Evolutionary conservation across 2,329 filamentous ascomycete genomes (phyloP).

Genomic region (Trichoderma hamatum): DNA sequence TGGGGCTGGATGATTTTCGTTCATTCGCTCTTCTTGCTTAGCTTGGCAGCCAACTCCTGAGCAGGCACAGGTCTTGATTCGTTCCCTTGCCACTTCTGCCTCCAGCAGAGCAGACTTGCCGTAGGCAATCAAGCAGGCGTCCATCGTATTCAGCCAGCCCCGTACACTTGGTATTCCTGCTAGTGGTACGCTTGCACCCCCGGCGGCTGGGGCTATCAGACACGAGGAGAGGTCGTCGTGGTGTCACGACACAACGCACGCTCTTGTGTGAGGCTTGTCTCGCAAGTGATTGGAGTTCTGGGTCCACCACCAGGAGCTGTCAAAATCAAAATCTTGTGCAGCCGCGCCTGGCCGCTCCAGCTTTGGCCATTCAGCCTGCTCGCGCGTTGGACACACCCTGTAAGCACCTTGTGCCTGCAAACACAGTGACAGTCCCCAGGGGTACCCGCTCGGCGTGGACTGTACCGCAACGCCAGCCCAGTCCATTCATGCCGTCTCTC

Average conservation of each 20-base stretch:
- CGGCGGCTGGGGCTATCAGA: constrained; percentile 13
- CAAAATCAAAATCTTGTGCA: constrained; percentile 28
- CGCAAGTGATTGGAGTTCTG: constrained; percentile 7
- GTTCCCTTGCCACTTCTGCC: not conserved
- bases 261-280: constrained; percentile 17
- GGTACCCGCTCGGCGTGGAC: not conserved
- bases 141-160: constrained; percentile 25
- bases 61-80: constrained; percentile 5
- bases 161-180: constrained; percentile 11
- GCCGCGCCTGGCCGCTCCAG: constrained; percentile 17
- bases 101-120: not conserved
- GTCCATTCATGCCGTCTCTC: not conserved
- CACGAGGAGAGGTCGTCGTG: constrained; percentile 18
- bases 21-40: not conserved
- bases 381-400: constrained; percentile 5
- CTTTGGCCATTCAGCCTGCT: constrained; percentile 9
- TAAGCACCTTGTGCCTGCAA: constrained; percentile 21
- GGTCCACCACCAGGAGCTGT: constrained; percentile 27
- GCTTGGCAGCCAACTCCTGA: not conserved
- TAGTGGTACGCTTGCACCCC: constrained; percentile 14
- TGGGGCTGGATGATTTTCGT: not conserved
- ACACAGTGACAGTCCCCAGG: not conserved
- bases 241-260: constrained; percentile 18
- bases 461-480: not conserved
- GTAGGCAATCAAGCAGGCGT: not conserved